Percentiles rank a stretch among this genome's conserved stretches.
Evolutionary conservation across 257 asterid genomes (phyloP).

Genomic region (Solanum bukasovii): DNA sequence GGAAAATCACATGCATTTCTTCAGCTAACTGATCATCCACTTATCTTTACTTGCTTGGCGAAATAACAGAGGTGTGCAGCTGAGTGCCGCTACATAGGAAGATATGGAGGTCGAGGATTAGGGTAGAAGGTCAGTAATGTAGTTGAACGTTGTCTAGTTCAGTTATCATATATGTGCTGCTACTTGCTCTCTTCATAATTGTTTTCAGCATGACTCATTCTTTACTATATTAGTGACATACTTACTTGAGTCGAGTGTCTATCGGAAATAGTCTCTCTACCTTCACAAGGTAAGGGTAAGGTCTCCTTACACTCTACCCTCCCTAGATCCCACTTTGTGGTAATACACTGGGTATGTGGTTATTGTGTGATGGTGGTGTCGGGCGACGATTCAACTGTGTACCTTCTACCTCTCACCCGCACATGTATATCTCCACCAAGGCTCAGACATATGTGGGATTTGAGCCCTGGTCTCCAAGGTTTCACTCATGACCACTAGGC

Average conservation of each 20-base stretch:
- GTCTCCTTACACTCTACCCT: background rate
- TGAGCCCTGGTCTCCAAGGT: background rate
- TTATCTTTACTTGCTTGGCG: background rate
- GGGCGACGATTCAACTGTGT: rapidly evolving
- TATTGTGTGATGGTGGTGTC: background rate
- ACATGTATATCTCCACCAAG: background rate
- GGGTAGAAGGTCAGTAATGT: background rate
- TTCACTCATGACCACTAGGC: background rate
- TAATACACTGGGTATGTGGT: rapidly evolving
- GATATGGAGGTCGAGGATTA: background rate
- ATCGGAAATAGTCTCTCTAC: background rate
- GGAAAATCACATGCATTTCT: background rate
- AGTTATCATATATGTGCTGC: background rate
- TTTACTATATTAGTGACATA: background rate
- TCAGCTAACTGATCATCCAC: background rate
- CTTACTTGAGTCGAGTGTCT: background rate
- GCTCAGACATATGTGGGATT: background rate
- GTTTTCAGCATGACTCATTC: background rate
- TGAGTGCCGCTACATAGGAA: background rate
- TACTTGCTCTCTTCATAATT: background rate
- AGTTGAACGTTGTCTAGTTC: background rate
- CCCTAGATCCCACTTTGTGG: background rate
- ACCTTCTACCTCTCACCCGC: background rate
- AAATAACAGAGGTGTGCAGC: background rate
- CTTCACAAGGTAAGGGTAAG: background rate